These are phyloP conservation scores for Tetramitus jugosus DNA, from an alignment of 208 protist species.

Conservation along the genomic window DNA sequence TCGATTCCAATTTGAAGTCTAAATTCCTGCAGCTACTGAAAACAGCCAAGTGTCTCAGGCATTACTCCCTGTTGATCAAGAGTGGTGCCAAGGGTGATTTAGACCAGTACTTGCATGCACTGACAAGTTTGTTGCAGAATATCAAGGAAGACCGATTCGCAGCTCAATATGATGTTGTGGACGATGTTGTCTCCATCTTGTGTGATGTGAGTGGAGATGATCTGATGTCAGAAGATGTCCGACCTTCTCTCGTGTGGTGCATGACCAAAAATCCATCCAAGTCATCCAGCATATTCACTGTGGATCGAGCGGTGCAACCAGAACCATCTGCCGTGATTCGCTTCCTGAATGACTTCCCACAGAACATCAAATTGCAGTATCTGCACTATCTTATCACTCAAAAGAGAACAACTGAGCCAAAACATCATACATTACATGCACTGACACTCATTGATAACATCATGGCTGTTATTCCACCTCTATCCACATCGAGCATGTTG, in stretches of 20 bases:
- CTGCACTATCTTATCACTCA: background rate
- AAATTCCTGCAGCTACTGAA: background rate
- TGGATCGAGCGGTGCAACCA: background rate
- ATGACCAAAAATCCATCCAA: background rate
- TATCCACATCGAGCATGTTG: background rate
- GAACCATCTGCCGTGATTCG: background rate
- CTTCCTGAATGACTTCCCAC: conserved; percentile 3
- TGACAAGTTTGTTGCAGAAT: background rate
- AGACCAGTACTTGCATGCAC: background rate
- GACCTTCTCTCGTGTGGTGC: background rate
- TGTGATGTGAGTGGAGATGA: background rate
- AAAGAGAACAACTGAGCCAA: background rate
- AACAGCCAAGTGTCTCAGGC: background rate
- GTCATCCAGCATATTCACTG: background rate
- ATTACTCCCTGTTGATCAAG: background rate
- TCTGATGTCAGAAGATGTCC: background rate
- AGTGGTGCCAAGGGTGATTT: background rate
- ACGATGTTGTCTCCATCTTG: background rate
- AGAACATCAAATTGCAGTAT: background rate
- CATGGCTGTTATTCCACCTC: too few relatives aligned
- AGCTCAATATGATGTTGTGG: background rate
- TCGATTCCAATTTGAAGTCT: background rate
- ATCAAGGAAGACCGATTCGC: background rate
- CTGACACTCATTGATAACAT: background rate
- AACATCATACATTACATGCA: background rate